Percentiles rank a stretch among this genome's conserved stretches.
phyloP scores from a whole-genome alignment of 441 rosid species.

The Corymbia citriodora region DNA sequence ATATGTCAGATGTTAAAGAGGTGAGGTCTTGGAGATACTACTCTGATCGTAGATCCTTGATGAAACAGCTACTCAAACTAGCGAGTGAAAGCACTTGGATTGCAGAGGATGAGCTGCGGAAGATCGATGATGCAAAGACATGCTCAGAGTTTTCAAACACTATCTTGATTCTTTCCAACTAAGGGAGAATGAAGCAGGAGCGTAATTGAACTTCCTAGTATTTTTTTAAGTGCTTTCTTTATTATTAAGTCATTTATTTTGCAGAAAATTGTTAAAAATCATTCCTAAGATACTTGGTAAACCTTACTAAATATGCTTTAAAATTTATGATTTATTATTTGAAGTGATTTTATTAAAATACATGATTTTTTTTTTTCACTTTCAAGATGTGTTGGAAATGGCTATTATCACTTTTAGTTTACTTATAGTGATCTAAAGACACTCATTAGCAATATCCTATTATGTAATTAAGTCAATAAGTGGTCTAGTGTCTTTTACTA shows the following conservation, averaged over 20 bases:
- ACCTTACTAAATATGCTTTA: neutral
- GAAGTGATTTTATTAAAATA: no score
- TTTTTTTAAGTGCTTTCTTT: neutral
- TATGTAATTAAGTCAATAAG: neutral
- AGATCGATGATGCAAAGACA: no score
- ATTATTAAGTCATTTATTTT: neutral
- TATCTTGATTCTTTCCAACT: neutral
- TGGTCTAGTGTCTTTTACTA: neutral
- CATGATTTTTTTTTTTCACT: neutral
- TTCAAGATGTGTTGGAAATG: neutral
- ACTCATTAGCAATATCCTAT: no score
- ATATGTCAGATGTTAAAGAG: neutral
- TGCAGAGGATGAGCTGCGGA: neutral
- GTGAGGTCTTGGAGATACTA: neutral
- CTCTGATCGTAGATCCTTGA: neutral
- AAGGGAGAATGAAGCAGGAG: neutral
- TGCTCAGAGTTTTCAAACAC: neutral
- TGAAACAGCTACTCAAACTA: neutral
- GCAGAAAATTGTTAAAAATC: neutral
- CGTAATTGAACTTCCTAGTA: neutral
- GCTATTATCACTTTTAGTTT: neutral
- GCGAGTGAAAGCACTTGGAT: neutral
- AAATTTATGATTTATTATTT: no score
- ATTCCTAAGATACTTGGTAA: neutral
- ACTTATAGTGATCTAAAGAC: neutral